A percentile compares a stretch with the other conserved stretches of the same genome.
These are phyloP conservation scores for Grosmannia huntii DNA, from an alignment of 2,329 filamentous ascomycete genomes.

Conservation along the genomic window DNA sequence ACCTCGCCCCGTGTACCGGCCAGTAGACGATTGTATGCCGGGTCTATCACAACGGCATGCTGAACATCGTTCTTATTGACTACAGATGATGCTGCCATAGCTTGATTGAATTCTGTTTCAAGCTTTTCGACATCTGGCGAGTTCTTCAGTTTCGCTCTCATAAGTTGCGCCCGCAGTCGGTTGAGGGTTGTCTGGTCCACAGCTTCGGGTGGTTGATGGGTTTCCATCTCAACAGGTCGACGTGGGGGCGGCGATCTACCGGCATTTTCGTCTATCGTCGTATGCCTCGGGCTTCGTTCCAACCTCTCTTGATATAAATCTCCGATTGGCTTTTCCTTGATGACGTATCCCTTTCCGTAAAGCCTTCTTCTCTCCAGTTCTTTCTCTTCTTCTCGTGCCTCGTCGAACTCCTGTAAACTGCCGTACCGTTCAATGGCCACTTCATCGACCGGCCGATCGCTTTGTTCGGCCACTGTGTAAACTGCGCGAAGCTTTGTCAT, in stretches of 20 bases:
- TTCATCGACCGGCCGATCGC: conserved; percentile 61
- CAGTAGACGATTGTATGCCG: conserved; percentile 82
- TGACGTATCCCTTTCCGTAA: conserved; percentile 75
- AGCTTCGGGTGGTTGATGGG: conserved; percentile 22
- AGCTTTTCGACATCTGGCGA: conserved; percentile 63
- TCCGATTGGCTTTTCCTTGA: conserved; percentile 76
- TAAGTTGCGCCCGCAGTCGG: conserved; percentile 80
- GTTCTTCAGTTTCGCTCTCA: conserved; percentile 83
- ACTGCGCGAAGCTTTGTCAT: conserved; percentile 90
- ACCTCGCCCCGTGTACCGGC: conserved; percentile 64
- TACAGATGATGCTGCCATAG: conserved; percentile 45
- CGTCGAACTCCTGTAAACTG: conserved; percentile 72
- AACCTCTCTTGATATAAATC: conserved; percentile 67
- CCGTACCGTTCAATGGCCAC: conserved; percentile 75
- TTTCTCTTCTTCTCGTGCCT: conserved; percentile 83
- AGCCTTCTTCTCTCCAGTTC: conserved; percentile 72
- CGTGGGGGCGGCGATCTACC: conserved; percentile 17
- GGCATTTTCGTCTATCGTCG: conserved; percentile 14
- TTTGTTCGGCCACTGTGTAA: conserved; percentile 66
- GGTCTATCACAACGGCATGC: conserved; percentile 65
- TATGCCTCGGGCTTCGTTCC: not conserved
- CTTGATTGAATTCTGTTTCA: conserved; percentile 72
- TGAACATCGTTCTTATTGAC: conserved; percentile 27
- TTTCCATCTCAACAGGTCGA: no score
- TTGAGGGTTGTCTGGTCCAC: conserved; percentile 76